Evolutionary conservation across 306 rosid species (phyloP).

Genomic region (Prosopis cineraria): DNA sequence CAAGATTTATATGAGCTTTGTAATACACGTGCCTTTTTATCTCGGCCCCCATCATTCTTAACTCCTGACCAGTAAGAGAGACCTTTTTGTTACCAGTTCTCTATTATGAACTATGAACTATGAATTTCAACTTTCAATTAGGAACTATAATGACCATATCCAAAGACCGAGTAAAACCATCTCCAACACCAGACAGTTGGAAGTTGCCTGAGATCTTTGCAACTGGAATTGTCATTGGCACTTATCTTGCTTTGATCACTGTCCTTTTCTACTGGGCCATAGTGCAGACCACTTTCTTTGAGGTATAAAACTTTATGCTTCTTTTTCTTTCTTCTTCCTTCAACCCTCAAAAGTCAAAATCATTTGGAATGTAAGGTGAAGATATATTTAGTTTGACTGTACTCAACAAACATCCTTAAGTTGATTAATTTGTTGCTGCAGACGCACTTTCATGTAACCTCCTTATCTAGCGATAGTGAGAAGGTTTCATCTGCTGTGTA

Average conservation of each 20-base stretch:
- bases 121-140: slow-evolving; percentile 12
- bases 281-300: slow-evolving; percentile 68
- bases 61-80: too few species aligned
- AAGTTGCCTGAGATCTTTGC: slow-evolving; percentile 85
- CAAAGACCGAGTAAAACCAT: slow-evolving; percentile 82
- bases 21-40: too few species aligned
- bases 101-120: too few species aligned
- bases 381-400: slow-evolving; percentile 9
- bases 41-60: too few species aligned
- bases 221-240: slow-evolving; percentile 84
- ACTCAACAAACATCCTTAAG: slow-evolving; percentile 21
- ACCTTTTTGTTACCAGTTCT: too few species aligned
- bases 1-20: too few species aligned
- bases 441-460: slow-evolving; percentile 57
- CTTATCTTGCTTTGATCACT: slow-evolving; percentile 80
- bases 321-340: not conserved
- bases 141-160: slow-evolving; percentile 94
- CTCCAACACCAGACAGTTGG: slow-evolving; percentile 90
- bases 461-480: slow-evolving; percentile 59
- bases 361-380: not conserved
- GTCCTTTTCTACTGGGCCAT: slow-evolving; percentile 72
- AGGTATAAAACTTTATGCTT: slow-evolving; percentile 48
- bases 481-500: slow-evolving; percentile 77
- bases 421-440: slow-evolving; percentile 44
- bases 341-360: not conserved